Conservation (phyloP, 805 yeast genomes). For the Limtongia smithiae region DNA sequence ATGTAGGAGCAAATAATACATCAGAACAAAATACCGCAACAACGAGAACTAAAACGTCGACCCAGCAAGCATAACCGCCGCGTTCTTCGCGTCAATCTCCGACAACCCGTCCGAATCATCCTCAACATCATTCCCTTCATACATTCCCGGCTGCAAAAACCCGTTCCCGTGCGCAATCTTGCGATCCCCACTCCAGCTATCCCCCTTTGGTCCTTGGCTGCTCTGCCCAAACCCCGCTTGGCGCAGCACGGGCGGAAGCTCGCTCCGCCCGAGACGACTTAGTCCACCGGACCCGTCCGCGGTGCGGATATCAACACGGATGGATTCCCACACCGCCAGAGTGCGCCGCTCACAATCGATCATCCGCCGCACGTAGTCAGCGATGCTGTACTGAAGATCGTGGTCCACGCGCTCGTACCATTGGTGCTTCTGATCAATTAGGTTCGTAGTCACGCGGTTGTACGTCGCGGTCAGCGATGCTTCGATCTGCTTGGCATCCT, state of each 20-base stretch:
- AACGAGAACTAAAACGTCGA: slow-evolving; percentile 53
- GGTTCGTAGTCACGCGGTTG: slow-evolving; percentile 77
- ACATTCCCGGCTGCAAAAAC: slow-evolving; percentile 17
- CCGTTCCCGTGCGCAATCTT: slow-evolving; percentile 42
- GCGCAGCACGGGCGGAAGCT: slow-evolving; percentile 22
- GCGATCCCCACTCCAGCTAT: slow-evolving; percentile 59
- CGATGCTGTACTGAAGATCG: slow-evolving; percentile 53
- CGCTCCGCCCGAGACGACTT: slow-evolving; percentile 66
- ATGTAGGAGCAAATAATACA: background rate
- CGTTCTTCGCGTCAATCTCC: slow-evolving; percentile 72
- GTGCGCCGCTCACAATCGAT: slow-evolving; percentile 86
- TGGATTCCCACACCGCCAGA: slow-evolving; percentile 66
- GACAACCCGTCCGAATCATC: slow-evolving; percentile 29
- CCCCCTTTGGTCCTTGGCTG: slow-evolving; percentile 52
- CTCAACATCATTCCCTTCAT: slow-evolving; percentile 26
- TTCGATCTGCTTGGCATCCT: slow-evolving; percentile 72
- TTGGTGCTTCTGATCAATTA: slow-evolving; percentile 67
- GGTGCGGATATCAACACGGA: slow-evolving; percentile 65
- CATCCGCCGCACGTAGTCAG: slow-evolving; percentile 59
- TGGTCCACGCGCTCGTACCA: slow-evolving; percentile 57
- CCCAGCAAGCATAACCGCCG: slow-evolving; percentile 75
- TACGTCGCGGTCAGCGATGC: slow-evolving; percentile 73
- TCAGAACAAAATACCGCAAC: background rate
- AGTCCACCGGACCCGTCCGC: slow-evolving; percentile 79
- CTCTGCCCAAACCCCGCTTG: slow-evolving; percentile 36